Base-by-base conservation (phyloP, 2,329 filamentous ascomycete genomes). In the Sarocladiaceae sp. region DNA sequence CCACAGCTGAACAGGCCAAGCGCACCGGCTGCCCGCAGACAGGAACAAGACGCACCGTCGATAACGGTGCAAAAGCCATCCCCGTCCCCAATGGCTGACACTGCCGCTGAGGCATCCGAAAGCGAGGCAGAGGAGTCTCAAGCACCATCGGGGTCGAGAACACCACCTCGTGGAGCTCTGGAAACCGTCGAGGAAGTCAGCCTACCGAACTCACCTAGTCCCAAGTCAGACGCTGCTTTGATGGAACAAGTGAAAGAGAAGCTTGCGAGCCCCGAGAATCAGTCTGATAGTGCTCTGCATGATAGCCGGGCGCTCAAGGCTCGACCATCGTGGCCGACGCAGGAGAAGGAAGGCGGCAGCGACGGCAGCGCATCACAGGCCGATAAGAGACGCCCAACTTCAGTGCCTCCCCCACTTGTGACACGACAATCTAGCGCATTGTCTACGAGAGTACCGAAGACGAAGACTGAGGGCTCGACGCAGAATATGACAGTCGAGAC, bases 401-500 rank as follows among this genome's bases (percentile, higher is more conserved):
- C 64, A 57, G 54, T 69, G 59, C 70, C 76, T 12, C 72, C 81
- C 2, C 69, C 62, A 49, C 68, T 70, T 62, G 81, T 64, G 59
- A 82, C 58, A 57, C 80, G 62, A 69, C 87, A 85, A 48, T 88
- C 87, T 7, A 81, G 76, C 48, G 59, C 66, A 53, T 63, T 75
- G 49, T 80, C 82, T 41, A 76, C 84, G 27, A 83, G 82, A 48
- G 75, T 86, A 45, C 67, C 72, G 45, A 87, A 89, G 58, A 73
- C 78, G 26, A 88, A 90, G 59, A 70, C 78, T 21, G 87, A 95
- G 59, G 82, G 81, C n/a, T 84, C 86, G 27, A 76, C 83, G 46
- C 82, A 85, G 58, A 93, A 88, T 55, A 96, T 98, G 89, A 97
- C 88, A 9, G 91, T 97, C 12, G 93, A 98, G 68, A 96, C 93